phyloP scores from a whole-genome alignment of 176 grass and related monocot genomes.

The Phoenix roebelenii region DNA sequence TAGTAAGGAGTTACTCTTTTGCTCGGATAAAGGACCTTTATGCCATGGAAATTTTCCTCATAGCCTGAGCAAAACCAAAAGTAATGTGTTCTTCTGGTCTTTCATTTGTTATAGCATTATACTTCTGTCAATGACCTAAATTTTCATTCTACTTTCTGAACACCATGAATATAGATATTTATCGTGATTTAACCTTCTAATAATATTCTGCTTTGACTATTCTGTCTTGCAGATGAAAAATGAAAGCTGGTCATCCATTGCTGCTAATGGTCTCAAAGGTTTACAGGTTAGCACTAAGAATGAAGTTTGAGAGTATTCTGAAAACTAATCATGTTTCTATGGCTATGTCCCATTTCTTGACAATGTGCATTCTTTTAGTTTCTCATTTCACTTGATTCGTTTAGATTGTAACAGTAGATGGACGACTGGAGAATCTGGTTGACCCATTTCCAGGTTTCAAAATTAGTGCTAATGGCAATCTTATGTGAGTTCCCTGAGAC shows the following conservation, averaged over 20 bases:
- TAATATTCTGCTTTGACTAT: neutral
- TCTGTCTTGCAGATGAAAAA: conserved; percentile 33
- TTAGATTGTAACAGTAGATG: conserved; percentile 54
- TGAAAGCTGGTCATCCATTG: conserved; percentile 62
- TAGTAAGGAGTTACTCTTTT: no score
- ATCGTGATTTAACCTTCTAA: no score
- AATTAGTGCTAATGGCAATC: conserved; percentile 44
- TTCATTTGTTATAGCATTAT: no score
- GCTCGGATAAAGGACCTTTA: no score
- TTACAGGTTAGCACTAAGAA: conserved; percentile 54
- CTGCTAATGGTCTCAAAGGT: conserved; percentile 58
- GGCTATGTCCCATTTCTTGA: neutral
- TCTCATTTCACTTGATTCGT: conserved; percentile 7
- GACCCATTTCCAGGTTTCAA: conserved; percentile 47
- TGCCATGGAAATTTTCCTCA: no score
- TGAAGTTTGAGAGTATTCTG: conserved; percentile 2
- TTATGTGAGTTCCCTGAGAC: conserved; percentile 44
- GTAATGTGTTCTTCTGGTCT: no score
- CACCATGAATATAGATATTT: no score
- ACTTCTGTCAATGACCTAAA: no score
- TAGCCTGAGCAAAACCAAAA: no score
- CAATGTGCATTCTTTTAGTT: conserved; percentile 1
- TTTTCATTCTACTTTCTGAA: no score
- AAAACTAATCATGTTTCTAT: neutral
- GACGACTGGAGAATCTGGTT: conserved; percentile 44